These are phyloP conservation scores for Metarhizium robertsii DNA, from an alignment of 2,329 filamentous ascomycete species.

Conservation along the genomic window DNA sequence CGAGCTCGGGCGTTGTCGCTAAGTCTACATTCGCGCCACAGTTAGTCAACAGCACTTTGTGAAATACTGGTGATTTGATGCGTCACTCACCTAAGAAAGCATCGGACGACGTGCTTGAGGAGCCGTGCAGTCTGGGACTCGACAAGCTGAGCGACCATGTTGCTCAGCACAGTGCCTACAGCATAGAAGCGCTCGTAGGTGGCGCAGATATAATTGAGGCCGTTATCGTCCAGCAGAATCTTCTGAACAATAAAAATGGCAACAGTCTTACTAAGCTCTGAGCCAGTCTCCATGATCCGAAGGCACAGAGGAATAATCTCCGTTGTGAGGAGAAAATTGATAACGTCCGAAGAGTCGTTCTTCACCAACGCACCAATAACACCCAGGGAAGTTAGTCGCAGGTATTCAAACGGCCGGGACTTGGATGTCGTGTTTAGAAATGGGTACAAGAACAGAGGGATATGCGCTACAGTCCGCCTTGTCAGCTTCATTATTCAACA, in stretches of 20 bases:
- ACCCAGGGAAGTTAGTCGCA: slow-evolving; percentile 88
- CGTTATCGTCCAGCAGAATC: slow-evolving; percentile 92
- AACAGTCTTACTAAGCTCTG: slow-evolving; percentile 95
- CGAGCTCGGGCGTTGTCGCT: slow-evolving; percentile 94
- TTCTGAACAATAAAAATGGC: slow-evolving; percentile 99
- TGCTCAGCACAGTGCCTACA: slow-evolving; percentile 92
- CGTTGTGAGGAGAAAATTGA: slow-evolving; percentile 96
- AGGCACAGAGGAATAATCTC: slow-evolving; percentile 97
- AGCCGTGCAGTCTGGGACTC: slow-evolving; percentile 94
- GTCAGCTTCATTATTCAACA: slow-evolving; percentile 1
- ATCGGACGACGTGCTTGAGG: slow-evolving; percentile 94
- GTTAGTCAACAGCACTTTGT: slow-evolving; percentile 10
- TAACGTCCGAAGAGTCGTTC: slow-evolving; percentile 96
- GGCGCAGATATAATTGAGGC: slow-evolving; percentile 95
- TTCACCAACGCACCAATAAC: slow-evolving; percentile 97
- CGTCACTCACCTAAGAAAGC: slow-evolving; percentile 77
- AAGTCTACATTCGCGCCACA: slow-evolving; percentile 45
- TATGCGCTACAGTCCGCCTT: slow-evolving; percentile 58
- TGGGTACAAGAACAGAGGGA: slow-evolving; percentile 93
- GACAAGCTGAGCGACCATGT: slow-evolving; percentile 96
- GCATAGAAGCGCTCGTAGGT: slow-evolving; percentile 98
- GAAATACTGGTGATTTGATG: slow-evolving; percentile 8
- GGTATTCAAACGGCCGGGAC: slow-evolving; percentile 92
- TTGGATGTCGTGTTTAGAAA: slow-evolving; percentile 99
- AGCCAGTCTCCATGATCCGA: slow-evolving; percentile 98